phyloP scores from a whole-genome alignment of 371 early-diverging fungal genomes.

The Syncephalastrum racemosum region DNA sequence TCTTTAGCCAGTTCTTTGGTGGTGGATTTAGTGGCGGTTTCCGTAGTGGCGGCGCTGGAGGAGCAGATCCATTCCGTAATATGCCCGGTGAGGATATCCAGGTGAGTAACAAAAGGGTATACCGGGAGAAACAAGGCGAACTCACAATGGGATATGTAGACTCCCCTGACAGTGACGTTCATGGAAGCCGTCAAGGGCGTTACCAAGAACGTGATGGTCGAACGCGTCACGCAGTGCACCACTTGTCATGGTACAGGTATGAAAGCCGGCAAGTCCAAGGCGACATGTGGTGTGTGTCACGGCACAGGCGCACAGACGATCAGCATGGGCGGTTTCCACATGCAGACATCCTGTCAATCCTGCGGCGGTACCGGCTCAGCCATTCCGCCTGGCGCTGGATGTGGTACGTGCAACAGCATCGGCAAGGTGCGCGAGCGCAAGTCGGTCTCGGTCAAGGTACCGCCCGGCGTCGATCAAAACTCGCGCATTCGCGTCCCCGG shows the following conservation, averaged over 20 bases:
- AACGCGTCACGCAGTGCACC: slow-evolving; percentile 66
- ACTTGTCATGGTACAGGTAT: slow-evolving; percentile 83
- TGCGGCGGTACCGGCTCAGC: slow-evolving; percentile 84
- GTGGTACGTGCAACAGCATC: slow-evolving; percentile 77
- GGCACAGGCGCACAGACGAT: slow-evolving; percentile 87
- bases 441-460: slow-evolving; percentile 75
- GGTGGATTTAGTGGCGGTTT: slow-evolving; percentile 46
- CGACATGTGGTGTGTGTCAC: slow-evolving; percentile 72
- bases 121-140: not conserved
- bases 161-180: slow-evolving; percentile 66
- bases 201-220: slow-evolving; percentile 59
- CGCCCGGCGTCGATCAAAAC: slow-evolving; percentile 67
- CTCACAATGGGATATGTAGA: slow-evolving; percentile 18
- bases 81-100: slow-evolving; percentile 49
- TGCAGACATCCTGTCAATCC: slow-evolving; percentile 76
- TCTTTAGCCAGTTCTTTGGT: slow-evolving; percentile 74
- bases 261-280: slow-evolving; percentile 68
- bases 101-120: slow-evolving; percentile 11
- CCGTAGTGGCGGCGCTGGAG: slow-evolving; percentile 34
- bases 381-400: slow-evolving; percentile 68
- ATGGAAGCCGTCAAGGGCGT: slow-evolving; percentile 90
- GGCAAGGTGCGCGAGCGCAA: slow-evolving; percentile 75
- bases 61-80: slow-evolving; percentile 35
- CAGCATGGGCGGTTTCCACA: slow-evolving; percentile 79
- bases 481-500: slow-evolving; percentile 69